A percentile compares a stretch with the other conserved stretches of the same genome.
Conservation (phyloP, 1,284 basidiomycete species). For the Peniophora sp. region DNA sequence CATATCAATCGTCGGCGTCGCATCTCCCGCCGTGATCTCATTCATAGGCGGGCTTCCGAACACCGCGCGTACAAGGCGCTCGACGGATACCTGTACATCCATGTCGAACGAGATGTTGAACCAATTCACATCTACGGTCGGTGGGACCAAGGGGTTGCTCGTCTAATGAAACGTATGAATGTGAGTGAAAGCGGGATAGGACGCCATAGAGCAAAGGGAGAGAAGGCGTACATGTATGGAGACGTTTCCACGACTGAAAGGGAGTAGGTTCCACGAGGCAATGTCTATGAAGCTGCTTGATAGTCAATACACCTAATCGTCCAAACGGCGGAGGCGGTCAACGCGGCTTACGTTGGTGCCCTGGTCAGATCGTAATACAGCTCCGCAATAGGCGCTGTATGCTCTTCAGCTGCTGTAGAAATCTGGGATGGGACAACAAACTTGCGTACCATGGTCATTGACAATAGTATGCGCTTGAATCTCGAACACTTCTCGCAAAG, state of each 20-base stretch:
- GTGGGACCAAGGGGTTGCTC: constrained; percentile 36
- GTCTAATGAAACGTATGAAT: constrained; percentile 25
- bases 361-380: constrained; percentile 21
- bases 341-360: constrained; percentile 3
- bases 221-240: constrained; percentile 31
- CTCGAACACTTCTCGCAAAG: constrained; percentile 32
- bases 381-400: constrained; percentile 36
- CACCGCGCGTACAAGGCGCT: constrained; percentile 36
- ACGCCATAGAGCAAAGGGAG: too few relatives aligned
- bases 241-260: constrained; percentile 45
- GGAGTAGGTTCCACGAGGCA: constrained; percentile 44
- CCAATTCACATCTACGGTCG: constrained; percentile 39
- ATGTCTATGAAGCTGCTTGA: constrained; percentile 34
- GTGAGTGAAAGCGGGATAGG: background rate
- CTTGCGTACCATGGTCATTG: constrained; percentile 29
- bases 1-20: constrained; percentile 9
- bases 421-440: background rate
- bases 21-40: background rate
- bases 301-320: background rate
- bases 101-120: constrained; percentile 41
- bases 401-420: background rate
- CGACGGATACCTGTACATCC: constrained; percentile 38
- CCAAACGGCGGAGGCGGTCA: background rate
- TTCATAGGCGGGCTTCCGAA: constrained; percentile 28
- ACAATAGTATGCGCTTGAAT: constrained; percentile 38